Evolutionary conservation across 345 rosid species (phyloP).

Genomic region (Linum trigynum): DNA sequence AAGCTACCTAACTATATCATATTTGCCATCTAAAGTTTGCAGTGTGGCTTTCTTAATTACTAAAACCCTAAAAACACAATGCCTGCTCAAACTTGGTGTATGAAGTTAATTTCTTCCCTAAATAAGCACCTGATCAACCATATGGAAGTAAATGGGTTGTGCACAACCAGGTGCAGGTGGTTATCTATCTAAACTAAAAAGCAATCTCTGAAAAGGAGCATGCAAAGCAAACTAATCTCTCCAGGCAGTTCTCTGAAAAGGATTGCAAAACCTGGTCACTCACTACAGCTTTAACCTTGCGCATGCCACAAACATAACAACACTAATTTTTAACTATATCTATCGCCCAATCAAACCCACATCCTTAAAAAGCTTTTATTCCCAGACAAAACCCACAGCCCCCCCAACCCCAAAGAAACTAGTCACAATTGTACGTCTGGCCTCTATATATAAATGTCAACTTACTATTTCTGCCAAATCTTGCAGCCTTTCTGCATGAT

Average conservation of each 20-base stretch:
- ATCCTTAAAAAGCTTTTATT: conserved; percentile 11
- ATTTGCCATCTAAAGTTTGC: too few relatives aligned
- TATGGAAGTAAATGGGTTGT: neutral
- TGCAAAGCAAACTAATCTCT: conserved; percentile 7
- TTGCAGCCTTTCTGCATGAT: conserved; percentile 4
- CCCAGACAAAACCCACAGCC: conserved; percentile 20
- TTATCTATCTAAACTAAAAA: neutral
- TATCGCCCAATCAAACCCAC: conserved; percentile 2
- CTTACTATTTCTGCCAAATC: conserved; percentile 11
- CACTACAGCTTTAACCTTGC: conserved; percentile 11
- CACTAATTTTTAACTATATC: neutral
- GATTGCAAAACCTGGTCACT: neutral
- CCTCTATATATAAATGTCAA: conserved; percentile 27
- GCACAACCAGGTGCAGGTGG: neutral
- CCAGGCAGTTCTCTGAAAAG: conserved; percentile 5
- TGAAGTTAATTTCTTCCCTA: too few relatives aligned
- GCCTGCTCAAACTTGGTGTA: too few relatives aligned
- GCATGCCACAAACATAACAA: conserved; percentile 9
- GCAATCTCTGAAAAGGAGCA: neutral
- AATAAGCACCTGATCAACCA: neutral
- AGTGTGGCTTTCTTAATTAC: too few relatives aligned
- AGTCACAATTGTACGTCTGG: conserved; percentile 14
- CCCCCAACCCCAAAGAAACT: conserved; percentile 13
- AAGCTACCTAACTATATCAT: too few relatives aligned
- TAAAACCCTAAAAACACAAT: too few relatives aligned